Percentiles rank a stretch among this genome's conserved stretches.
Conservation (phyloP, 805 yeast species). For the Hanseniaspora nectarophila region DNA sequence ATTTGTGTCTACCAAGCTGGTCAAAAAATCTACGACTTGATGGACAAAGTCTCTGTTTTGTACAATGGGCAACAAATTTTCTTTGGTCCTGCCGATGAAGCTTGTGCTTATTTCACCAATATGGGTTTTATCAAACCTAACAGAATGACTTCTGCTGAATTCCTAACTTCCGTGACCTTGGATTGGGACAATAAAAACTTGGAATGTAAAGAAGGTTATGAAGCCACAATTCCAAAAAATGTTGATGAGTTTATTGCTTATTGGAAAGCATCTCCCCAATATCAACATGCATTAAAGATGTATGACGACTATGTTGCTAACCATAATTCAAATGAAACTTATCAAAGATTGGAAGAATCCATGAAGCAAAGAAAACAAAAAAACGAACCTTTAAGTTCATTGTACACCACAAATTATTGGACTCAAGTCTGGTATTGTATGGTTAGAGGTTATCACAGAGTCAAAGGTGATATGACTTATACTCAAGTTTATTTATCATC, state of each 20-base stretch:
- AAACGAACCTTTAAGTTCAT: slow-evolving; percentile 32
- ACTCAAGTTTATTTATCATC: slow-evolving; percentile 41
- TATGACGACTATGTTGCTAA: slow-evolving; percentile 34
- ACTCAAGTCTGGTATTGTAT: slow-evolving; percentile 43
- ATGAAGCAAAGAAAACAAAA: slow-evolving; percentile 34
- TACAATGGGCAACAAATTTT: slow-evolving; percentile 52
- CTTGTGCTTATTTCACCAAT: slow-evolving; percentile 41
- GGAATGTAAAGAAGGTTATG: slow-evolving; percentile 36
- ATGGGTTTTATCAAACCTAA: slow-evolving; percentile 55
- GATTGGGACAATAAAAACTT: slow-evolving; percentile 50
- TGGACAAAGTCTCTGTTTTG: slow-evolving; percentile 49
- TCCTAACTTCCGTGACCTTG: slow-evolving; percentile 49
- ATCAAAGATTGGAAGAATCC: slow-evolving; percentile 32
- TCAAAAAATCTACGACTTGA: slow-evolving; percentile 48
- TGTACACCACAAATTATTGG: slow-evolving; percentile 35
- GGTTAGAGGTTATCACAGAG: slow-evolving; percentile 43
- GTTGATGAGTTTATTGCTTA: slow-evolving; percentile 47
- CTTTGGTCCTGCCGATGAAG: slow-evolving; percentile 44
- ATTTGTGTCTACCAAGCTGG: slow-evolving; percentile 61
- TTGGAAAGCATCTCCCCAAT: slow-evolving; percentile 50
- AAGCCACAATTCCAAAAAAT: slow-evolving; percentile 41
- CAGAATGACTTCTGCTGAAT: slow-evolving; percentile 60
- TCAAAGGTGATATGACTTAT: slow-evolving; percentile 46
- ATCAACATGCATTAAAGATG: slow-evolving; percentile 29
- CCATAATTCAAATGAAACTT: slow-evolving; percentile 34